Conservation (phyloP, 106 monocot species). For the Alisma plantagoaquatica region DNA sequence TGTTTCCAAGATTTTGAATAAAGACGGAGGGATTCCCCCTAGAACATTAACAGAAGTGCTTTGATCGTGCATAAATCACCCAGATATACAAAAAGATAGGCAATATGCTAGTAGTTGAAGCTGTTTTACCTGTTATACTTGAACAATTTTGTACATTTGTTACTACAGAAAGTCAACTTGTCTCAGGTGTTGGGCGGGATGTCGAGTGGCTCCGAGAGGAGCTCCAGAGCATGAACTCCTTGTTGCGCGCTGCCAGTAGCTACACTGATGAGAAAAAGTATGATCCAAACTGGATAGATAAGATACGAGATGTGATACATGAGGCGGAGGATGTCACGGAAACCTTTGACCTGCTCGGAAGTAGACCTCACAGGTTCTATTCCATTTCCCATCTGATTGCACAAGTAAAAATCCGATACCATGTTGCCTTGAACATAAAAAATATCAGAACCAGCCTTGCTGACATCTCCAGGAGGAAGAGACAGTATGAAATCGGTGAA, state of each 20-base stretch:
- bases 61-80: too few relatives aligned
- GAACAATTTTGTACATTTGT: background rate
- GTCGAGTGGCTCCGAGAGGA: constrained; percentile 19
- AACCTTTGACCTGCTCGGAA: constrained; percentile 4
- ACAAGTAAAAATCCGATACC: background rate
- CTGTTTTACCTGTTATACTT: background rate
- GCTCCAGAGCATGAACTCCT: constrained; percentile 11
- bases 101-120: background rate
- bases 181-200: constrained; percentile 1
- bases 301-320: constrained; percentile 7
- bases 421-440: constrained; percentile 9
- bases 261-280: too few relatives aligned
- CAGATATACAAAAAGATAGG: too few relatives aligned
- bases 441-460: constrained; percentile 12
- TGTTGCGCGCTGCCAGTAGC: background rate
- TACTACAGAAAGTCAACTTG: background rate
- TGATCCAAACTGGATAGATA: constrained; percentile 1
- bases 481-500: constrained; percentile 6
- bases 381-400: background rate
- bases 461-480: constrained; percentile 6
- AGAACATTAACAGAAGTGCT: too few relatives aligned
- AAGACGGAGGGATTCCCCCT: too few relatives aligned
- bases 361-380: background rate
- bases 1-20: too few relatives aligned
- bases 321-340: constrained; percentile 26